phyloP scores from a whole-genome alignment of 257 asterid species.

The Linaria vulgaris region DNA sequence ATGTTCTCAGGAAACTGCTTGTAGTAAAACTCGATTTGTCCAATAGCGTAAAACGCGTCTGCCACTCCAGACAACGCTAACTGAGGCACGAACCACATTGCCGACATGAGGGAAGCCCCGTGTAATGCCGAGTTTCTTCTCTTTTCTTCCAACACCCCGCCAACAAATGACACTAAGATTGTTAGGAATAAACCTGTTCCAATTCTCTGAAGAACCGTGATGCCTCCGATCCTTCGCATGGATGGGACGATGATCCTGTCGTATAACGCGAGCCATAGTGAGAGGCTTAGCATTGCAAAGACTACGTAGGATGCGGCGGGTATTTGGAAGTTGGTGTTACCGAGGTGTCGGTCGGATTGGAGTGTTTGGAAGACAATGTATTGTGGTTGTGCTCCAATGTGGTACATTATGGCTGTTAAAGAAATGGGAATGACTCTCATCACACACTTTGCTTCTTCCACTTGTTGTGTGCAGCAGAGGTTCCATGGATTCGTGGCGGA shows the following conservation, averaged over 20 bases:
- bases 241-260: slow-evolving; percentile 57
- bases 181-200: slow-evolving; percentile 58
- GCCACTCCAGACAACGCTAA: slow-evolving; percentile 59
- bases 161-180: slow-evolving; percentile 36
- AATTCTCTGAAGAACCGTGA: slow-evolving; percentile 66
- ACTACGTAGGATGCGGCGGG: slow-evolving; percentile 72
- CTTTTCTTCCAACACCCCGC: slow-evolving; percentile 50
- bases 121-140: slow-evolving; percentile 37
- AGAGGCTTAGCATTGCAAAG: slow-evolving; percentile 60
- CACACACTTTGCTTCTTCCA: slow-evolving; percentile 69
- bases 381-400: slow-evolving; percentile 54
- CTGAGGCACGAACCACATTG: slow-evolving; percentile 71
- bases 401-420: slow-evolving; percentile 53
- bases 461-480: slow-evolving; percentile 59
- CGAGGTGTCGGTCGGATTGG: slow-evolving; percentile 62
- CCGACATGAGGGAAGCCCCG: slow-evolving; percentile 59
- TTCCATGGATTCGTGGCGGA: slow-evolving; percentile 56
- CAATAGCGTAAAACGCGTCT: slow-evolving; percentile 63
- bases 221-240: slow-evolving; percentile 45
- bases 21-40: slow-evolving; percentile 65
- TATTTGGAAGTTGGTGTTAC: slow-evolving; percentile 46
- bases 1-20: slow-evolving; percentile 85
- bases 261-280: slow-evolving; percentile 58
- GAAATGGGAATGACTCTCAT: slow-evolving; percentile 59
- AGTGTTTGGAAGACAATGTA: slow-evolving; percentile 77